A percentile compares a stretch with the other conserved stretches of the same genome.
These are phyloP conservation scores for Ogataea zsoltii DNA, from an alignment of 805 yeast genomes.

Conservation along the genomic window DNA sequence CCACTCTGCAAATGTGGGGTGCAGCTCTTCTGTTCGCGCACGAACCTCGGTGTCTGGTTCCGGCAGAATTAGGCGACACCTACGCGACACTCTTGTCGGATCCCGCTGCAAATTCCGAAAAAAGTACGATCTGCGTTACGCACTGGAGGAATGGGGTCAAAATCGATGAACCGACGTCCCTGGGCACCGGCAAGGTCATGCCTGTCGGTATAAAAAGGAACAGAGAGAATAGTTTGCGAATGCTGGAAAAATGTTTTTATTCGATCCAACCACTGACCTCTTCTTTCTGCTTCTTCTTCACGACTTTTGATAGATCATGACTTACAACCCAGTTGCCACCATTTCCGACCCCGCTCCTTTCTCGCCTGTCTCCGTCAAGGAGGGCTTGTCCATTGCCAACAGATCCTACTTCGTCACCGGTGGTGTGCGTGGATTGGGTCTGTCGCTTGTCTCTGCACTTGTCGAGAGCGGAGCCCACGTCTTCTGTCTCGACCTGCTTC, in stretches of 20 bases:
- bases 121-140: neutral
- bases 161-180: too few species aligned
- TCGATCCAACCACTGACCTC: too few species aligned
- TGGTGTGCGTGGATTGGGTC: conserved; percentile 20
- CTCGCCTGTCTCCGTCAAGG: conserved; percentile 18
- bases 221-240: neutral
- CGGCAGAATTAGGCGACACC: neutral
- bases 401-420: conserved; percentile 22
- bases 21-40: conserved; percentile 3
- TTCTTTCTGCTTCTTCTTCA: neutral
- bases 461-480: conserved; percentile 19
- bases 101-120: neutral
- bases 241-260: too few species aligned
- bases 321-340: conserved; percentile 16
- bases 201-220: conserved; percentile 5
- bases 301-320: neutral
- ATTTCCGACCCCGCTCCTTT: conserved; percentile 17
- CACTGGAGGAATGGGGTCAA: too few species aligned
- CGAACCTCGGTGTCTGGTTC: neutral
- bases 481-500: conserved; percentile 13
- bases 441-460: conserved; percentile 14
- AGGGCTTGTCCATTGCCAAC: conserved; percentile 12
- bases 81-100: neutral
- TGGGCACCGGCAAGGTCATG: too few species aligned
- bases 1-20: conserved; percentile 4